Evolutionary conservation across 495 filamentous ascomycete genomes (phyloP), one percentile per base, ranked within the genome.

Genomic region (Talaromyces nanjingensis): DNA sequence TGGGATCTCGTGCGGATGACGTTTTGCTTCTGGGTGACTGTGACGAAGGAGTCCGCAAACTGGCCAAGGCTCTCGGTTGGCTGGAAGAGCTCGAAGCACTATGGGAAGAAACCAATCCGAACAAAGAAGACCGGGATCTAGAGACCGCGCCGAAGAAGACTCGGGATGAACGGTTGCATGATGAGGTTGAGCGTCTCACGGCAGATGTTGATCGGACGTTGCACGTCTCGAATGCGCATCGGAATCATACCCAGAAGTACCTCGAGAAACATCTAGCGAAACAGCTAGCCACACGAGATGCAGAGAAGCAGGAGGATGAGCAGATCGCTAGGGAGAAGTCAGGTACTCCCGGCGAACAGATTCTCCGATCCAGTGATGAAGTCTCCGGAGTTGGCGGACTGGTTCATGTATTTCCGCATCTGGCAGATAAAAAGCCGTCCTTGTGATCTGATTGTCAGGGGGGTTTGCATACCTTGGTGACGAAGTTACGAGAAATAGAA

Each of bases 41-140:
- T 74, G 94, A 98, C 79, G 74, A 78, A 2, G 92, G 92, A 1
- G 88, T 97, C n/a, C 82, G 88, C 66, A 87, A 85, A 73, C 82
- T 98, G 52, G 94, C 94, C 12, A 79, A 86, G 66, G 89, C 85
- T 33, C 79, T 96, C 57, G 93, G 91, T 0, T 98, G 94, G 93
- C 75, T 86, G 16, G 85, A 92, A 52, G 93, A 98, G 68, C 79
- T 98, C 33, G 91, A 96, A 71, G 74, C 68, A 11, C 57, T 90
- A 20, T 92, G 88, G 89, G 71, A 81, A 57, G 71, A 76, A 65
- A 85, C 83, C 6, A 83, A 82, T 42, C 79, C 77, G 8, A 67
- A 76, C 31, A 65, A 73, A 61, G 66, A 74, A 57, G 65, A 68
- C 0, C 65, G 71, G 54, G 69, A 76, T 64, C 67, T 68, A 62